A percentile compares a stretch with the other conserved stretches of the same genome.
phyloP scores from a whole-genome alignment of 345 rosid genomes.

The Heritiera littoralis region DNA sequence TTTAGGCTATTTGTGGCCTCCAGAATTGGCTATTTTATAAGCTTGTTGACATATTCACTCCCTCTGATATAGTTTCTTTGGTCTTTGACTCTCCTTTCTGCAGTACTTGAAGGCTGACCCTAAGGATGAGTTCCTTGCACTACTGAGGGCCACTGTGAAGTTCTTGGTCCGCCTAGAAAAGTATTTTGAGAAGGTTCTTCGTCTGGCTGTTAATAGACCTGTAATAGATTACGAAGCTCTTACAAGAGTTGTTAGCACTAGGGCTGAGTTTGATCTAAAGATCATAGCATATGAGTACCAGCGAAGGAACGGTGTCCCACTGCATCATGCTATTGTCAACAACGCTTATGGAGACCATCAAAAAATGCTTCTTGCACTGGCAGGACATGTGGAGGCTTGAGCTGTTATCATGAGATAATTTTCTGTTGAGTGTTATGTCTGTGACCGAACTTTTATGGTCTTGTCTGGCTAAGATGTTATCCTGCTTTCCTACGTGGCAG shows the following conservation, averaged over 20 bases:
- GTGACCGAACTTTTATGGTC: neutral
- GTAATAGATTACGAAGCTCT: conserved; percentile 88
- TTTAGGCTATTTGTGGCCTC: neutral
- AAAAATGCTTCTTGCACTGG: conserved; percentile 61
- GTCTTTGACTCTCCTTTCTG: no score
- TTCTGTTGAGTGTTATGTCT: neutral
- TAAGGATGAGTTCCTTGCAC: no score
- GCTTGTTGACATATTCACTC: no score
- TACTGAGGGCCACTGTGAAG: no score
- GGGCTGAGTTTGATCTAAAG: conserved; percentile 74
- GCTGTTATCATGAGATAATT: neutral
- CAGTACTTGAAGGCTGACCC: no score
- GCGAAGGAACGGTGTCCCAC: conserved; percentile 55
- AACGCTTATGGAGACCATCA: conserved; percentile 72
- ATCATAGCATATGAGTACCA: conserved; percentile 64
- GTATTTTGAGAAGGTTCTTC: conserved; percentile 59
- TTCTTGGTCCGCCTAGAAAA: no score
- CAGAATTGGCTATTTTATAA: no score
- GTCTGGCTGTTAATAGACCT: conserved; percentile 57
- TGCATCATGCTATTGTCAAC: conserved; percentile 54
- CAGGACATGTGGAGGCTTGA: conserved; percentile 60
- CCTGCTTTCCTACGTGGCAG: neutral
- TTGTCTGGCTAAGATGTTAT: neutral
- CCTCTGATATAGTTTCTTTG: no score
- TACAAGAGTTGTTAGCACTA: conserved; percentile 69